Evolutionary conservation across 2,329 filamentous ascomycete species (phyloP).

Genomic region (Aspergillus uvarum): DNA sequence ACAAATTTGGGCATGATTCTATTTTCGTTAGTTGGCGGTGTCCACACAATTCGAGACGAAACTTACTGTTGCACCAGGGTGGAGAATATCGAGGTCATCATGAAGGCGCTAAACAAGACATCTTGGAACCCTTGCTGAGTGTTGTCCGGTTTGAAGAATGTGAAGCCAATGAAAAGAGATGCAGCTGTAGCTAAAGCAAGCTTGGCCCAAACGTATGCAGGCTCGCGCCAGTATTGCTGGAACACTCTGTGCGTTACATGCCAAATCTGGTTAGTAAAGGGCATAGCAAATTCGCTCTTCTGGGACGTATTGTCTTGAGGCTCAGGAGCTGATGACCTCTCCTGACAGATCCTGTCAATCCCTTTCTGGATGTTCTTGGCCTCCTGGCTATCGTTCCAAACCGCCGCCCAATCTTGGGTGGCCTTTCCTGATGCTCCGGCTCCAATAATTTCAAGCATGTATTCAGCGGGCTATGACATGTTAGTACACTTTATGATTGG

Average conservation of each 20-base stretch:
- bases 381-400: slow-evolving; percentile 61
- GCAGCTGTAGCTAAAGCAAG: slow-evolving; percentile 61
- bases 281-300: slow-evolving; percentile 73
- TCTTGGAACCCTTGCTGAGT: slow-evolving; percentile 78
- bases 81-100: slow-evolving; percentile 61
- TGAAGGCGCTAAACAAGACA: slow-evolving; percentile 83
- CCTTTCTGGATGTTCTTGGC: slow-evolving; percentile 57
- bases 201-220: slow-evolving; percentile 84
- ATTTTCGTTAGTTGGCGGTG: slow-evolving; percentile 6
- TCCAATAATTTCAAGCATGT: slow-evolving; percentile 60
- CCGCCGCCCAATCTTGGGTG: slow-evolving; percentile 61
- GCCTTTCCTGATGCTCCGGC: slow-evolving; percentile 68
- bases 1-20: slow-evolving; percentile 76
- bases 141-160: slow-evolving; percentile 71
- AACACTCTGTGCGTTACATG: slow-evolving; percentile 73
- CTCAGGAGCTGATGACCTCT: slow-evolving; percentile 40
- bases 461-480: slow-evolving; percentile 60
- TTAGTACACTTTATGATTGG: slow-evolving; percentile 14
- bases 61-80: slow-evolving; percentile 53
- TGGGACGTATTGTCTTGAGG: slow-evolving; percentile 50
- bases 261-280: slow-evolving; percentile 64
- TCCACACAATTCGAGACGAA: slow-evolving; percentile 53
- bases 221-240: slow-evolving; percentile 86
- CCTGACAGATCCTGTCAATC: slow-evolving; percentile 56
- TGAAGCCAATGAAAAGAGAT: slow-evolving; percentile 77